These are phyloP conservation scores for Platanthera zijinensis DNA, from an alignment of 106 monocot species.

Conservation along the genomic window DNA sequence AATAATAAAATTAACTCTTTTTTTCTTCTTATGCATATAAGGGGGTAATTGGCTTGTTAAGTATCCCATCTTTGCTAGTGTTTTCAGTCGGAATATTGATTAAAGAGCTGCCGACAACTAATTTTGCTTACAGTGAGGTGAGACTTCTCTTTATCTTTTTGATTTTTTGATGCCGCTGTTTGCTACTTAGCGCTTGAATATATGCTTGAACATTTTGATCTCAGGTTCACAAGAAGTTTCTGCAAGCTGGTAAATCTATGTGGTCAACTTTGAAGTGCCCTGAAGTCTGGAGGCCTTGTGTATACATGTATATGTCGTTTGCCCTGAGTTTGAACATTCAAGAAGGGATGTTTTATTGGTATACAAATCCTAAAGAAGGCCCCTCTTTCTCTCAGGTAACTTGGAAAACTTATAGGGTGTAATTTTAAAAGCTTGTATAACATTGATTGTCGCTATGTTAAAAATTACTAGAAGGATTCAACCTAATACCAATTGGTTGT, in stretches of 20 bases:
- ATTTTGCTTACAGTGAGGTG: conserved; percentile 51
- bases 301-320: conserved; percentile 66
- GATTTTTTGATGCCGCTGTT: neutral
- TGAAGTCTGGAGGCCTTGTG: conserved; percentile 67
- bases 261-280: conserved; percentile 51
- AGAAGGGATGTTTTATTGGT: conserved; percentile 95
- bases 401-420: neutral
- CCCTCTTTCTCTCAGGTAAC: conserved; percentile 73
- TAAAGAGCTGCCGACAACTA: conserved; percentile 30
- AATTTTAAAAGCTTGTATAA: neutral
- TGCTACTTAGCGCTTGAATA: neutral
- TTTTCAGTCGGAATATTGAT: conserved; percentile 52
- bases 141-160: neutral
- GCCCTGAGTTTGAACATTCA: conserved; percentile 62
- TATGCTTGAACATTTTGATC: conserved; percentile 1
- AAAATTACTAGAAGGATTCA: neutral
- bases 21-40: conserved; percentile 17
- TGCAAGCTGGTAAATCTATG: conserved; percentile 52
- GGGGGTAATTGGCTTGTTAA: conserved; percentile 68
- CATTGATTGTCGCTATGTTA: neutral
- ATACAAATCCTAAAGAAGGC: conserved; percentile 66
- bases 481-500: no score
- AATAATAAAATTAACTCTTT: conserved; percentile 5
- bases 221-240: conserved; percentile 56
- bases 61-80: conserved; percentile 51